Evolutionary conservation across 306 rosid species (phyloP).

Genomic region (Urtica urens): DNA sequence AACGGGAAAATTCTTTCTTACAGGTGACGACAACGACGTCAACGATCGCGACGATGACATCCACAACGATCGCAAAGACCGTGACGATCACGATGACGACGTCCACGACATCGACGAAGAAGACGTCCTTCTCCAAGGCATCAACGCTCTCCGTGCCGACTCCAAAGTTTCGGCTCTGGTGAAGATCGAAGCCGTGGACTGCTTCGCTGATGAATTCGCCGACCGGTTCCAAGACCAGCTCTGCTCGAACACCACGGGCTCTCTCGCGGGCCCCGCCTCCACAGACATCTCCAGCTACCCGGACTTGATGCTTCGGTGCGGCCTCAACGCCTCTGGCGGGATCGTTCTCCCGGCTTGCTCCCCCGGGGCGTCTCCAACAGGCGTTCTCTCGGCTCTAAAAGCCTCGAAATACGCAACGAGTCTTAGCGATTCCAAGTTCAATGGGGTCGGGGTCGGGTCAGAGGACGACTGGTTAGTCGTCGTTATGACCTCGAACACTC

Average conservation of each 20-base stretch:
- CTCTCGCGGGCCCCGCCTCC: conserved; percentile 77
- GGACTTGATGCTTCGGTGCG: conserved; percentile 46
- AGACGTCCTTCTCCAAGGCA: conserved; percentile 50
- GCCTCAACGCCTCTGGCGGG: conserved; percentile 64
- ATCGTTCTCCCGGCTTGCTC: conserved; percentile 61
- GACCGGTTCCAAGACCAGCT: conserved; percentile 69
- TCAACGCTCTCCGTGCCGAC: conserved; percentile 50
- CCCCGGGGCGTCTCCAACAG: conserved; percentile 36
- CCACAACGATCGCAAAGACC: background rate
- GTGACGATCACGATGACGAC: background rate
- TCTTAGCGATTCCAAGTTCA: conserved; percentile 54
- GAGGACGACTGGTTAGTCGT: conserved; percentile 69
- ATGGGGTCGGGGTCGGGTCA: conserved; percentile 64
- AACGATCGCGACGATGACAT: background rate
- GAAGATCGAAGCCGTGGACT: conserved; percentile 50
- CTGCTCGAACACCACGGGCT: conserved; percentile 80
- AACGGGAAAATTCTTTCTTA: conserved; percentile 12
- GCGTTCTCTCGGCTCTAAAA: conserved; percentile 59
- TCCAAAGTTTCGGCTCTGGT: conserved; percentile 41
- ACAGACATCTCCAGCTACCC: conserved; percentile 54
- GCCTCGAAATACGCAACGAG: conserved; percentile 44
- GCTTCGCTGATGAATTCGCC: conserved; percentile 68
- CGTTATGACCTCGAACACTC: conserved; percentile 48
- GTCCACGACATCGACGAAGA: conserved; percentile 23
- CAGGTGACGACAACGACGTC: conserved; percentile 17